Percentiles rank a stretch among this genome's conserved stretches.
Conservation (phyloP, 2,329 filamentous ascomycete genomes). For the Pseudodiploospora longispora region DNA sequence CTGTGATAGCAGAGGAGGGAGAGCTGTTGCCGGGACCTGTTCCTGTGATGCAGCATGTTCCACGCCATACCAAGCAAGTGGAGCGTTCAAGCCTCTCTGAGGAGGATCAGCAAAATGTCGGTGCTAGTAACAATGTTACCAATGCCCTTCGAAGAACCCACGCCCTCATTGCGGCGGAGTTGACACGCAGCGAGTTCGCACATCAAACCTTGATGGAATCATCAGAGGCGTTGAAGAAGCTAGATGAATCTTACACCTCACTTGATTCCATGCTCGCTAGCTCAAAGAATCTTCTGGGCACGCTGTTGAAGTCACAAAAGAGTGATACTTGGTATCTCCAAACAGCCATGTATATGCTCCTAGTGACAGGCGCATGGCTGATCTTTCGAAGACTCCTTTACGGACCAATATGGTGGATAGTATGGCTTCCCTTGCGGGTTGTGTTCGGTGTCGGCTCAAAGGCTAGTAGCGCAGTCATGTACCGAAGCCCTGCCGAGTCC, state of each 20-base stretch:
- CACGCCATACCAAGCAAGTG: conserved; percentile 20
- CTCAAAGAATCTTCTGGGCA: conserved; percentile 67
- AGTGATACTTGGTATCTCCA: conserved; percentile 97
- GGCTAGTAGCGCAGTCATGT: conserved; percentile 44
- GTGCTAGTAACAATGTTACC: conserved; percentile 77
- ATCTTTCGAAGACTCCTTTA: conserved; percentile 78
- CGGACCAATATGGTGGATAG: conserved; percentile 81
- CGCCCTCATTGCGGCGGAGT: conserved; percentile 74
- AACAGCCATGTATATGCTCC: conserved; percentile 75
- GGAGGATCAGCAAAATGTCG: conserved; percentile 64
- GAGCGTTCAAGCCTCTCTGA: conserved; percentile 38
- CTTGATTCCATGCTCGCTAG: conserved; percentile 70
- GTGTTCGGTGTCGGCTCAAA: conserved; percentile 51
- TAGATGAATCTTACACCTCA: conserved; percentile 73
- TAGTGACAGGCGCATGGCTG: conserved; percentile 74
- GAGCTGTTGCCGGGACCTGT: conserved; percentile 12
- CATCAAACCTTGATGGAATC: conserved; percentile 81
- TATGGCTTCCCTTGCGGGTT: conserved; percentile 73
- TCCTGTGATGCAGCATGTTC: conserved; percentile 14
- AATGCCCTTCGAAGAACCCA: conserved; percentile 77
- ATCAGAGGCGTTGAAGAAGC: conserved; percentile 69
- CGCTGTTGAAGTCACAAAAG: conserved; percentile 80
- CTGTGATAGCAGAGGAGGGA: conserved; percentile 13
- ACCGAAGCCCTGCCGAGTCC: conserved; percentile 19
- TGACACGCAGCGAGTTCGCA: conserved; percentile 80